These are phyloP conservation scores for Colletotrichum tamarilloi DNA, from an alignment of 2,329 filamentous ascomycete genomes.

Conservation along the genomic window DNA sequence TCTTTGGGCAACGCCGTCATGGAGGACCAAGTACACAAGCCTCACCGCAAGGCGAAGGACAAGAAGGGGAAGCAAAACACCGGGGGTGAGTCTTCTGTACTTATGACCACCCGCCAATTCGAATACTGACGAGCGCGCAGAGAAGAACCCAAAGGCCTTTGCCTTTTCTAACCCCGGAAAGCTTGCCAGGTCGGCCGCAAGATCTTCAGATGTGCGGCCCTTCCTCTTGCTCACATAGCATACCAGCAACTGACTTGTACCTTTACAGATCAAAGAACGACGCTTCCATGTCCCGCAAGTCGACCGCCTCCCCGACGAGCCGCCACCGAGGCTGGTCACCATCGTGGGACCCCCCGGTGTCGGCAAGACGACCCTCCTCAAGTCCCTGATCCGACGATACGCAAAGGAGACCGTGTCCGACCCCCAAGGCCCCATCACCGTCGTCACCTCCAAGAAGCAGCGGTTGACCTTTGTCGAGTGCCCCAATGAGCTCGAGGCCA, in stretches of 20 bases:
- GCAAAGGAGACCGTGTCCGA: conserved; percentile 94
- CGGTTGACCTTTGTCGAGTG: conserved; percentile 96
- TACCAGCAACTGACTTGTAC: background rate
- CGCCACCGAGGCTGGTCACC: conserved; percentile 90
- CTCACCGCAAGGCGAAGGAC: conserved; percentile 88
- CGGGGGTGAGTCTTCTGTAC: conserved; percentile 59
- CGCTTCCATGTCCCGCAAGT: conserved; percentile 95
- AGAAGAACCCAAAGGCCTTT: conserved; percentile 90
- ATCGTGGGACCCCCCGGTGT: conserved; percentile 96
- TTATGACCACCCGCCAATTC: background rate
- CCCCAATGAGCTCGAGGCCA: conserved; percentile 94
- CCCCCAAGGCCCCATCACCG: conserved; percentile 91
- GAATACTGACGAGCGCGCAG: conserved; percentile 52
- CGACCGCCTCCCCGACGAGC: conserved; percentile 94
- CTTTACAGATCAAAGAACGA: conserved; percentile 85
- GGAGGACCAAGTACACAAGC: conserved; percentile 86
- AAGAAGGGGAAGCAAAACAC: conserved; percentile 76
- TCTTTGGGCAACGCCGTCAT: conserved; percentile 58
- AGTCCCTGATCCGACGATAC: conserved; percentile 92
- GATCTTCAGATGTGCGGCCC: conserved; percentile 73
- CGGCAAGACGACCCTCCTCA: conserved; percentile 95
- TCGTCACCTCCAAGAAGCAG: conserved; percentile 96
- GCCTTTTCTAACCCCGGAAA: conserved; percentile 85
- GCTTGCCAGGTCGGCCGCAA: conserved; percentile 78
- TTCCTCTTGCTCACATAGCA: background rate